Evolutionary conservation across 1,284 basidiomycete genomes (phyloP).

Genomic region (Hypsizygus ulmarius): DNA sequence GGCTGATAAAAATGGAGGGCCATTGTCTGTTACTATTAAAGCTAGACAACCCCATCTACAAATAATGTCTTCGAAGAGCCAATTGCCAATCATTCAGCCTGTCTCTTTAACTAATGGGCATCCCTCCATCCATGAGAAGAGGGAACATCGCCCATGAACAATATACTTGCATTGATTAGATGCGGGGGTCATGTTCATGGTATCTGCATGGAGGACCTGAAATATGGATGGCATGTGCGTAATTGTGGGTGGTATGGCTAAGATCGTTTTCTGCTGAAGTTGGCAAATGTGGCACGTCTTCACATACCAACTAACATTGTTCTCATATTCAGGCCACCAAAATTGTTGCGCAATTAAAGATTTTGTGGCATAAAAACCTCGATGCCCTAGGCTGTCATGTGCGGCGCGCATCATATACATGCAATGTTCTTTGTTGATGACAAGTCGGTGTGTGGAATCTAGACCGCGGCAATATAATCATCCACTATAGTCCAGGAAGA

Average conservation of each 20-base stretch:
- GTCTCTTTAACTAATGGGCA: slow-evolving; percentile 24
- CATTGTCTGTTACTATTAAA: slow-evolving; percentile 36
- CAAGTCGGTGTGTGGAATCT: too few species aligned
- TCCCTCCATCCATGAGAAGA: slow-evolving; percentile 18
- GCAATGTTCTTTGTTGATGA: background rate
- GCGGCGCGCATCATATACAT: background rate
- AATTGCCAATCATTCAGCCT: slow-evolving; percentile 21
- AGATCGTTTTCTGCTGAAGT: slow-evolving; percentile 10
- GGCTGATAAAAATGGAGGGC: slow-evolving; percentile 31
- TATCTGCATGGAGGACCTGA: slow-evolving; percentile 5
- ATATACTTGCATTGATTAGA: slow-evolving; percentile 21
- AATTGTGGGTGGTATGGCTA: slow-evolving; percentile 14
- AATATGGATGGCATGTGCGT: background rate
- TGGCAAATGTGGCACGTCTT: slow-evolving; percentile 24
- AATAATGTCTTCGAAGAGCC: slow-evolving; percentile 32
- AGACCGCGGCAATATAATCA: too few species aligned
- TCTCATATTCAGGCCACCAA: slow-evolving; percentile 15
- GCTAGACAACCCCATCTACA: slow-evolving; percentile 31
- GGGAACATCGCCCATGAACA: slow-evolving; percentile 18
- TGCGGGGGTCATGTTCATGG: slow-evolving; percentile 20
- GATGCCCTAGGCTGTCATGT: slow-evolving; percentile 18
- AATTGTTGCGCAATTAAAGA: slow-evolving; percentile 8
- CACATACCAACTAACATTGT: slow-evolving; percentile 19
- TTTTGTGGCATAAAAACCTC: slow-evolving; percentile 9
- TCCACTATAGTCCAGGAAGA: too few species aligned